These are phyloP conservation scores for Ensete ventricosum DNA, from an alignment of 176 grass and related monocot species.

Conservation along the genomic window DNA sequence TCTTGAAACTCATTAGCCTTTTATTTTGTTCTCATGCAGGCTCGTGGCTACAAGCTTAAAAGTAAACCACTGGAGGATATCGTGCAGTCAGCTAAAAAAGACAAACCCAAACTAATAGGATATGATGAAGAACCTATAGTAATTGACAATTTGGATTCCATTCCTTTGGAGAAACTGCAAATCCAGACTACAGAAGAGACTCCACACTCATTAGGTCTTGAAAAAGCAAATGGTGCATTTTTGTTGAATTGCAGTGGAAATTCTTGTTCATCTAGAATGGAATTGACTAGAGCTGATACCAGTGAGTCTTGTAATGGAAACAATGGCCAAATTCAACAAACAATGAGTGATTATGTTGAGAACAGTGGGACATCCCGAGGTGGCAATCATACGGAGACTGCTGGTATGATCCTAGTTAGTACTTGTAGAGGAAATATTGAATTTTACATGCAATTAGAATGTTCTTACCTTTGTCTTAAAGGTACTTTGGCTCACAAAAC, in stretches of 20 bases:
- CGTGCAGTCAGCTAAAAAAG: slow-evolving; percentile 43
- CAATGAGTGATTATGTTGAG: slow-evolving; percentile 18
- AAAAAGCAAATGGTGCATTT: background rate
- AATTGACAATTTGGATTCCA: slow-evolving; percentile 29
- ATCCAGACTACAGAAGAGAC: slow-evolving; percentile 17
- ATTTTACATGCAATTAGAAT: background rate
- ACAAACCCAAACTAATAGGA: slow-evolving; percentile 59
- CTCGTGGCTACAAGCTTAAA: slow-evolving; percentile 69
- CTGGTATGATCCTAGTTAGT: slow-evolving; percentile 23
- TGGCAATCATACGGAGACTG: slow-evolving; percentile 26
- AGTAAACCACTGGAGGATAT: slow-evolving; percentile 78
- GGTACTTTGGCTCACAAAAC: slow-evolving; percentile 50
- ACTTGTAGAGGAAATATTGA: too few species aligned
- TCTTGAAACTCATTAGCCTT: too few species aligned
- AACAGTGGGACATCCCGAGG: slow-evolving; percentile 10
- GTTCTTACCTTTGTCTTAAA: slow-evolving; percentile 18
- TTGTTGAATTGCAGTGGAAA: background rate
- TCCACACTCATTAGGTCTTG: background rate
- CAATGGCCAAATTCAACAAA: slow-evolving; percentile 15
- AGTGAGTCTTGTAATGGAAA: slow-evolving; percentile 10
- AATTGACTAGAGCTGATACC: slow-evolving; percentile 11
- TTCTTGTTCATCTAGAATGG: background rate
- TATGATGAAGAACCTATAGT: slow-evolving; percentile 76
- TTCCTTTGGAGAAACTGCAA: slow-evolving; percentile 20
- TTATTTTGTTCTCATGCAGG: slow-evolving; percentile 27